These are phyloP conservation scores for Auriscalpium microsporum DNA, from an alignment of 768 basidiomycete species.

Conservation along the genomic window DNA sequence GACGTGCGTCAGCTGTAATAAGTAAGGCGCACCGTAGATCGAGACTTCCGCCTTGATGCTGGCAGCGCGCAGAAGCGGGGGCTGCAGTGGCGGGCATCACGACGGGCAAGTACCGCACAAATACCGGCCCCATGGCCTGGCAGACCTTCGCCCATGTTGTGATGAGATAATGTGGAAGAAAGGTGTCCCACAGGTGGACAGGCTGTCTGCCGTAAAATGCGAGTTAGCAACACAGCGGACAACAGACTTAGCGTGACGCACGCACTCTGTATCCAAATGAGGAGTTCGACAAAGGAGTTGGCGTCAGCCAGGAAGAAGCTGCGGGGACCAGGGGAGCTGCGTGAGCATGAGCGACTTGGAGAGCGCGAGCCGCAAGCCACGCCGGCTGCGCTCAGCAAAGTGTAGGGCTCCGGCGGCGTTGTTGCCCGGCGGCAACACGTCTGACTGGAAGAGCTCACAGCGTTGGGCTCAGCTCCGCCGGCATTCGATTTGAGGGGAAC, in stretches of 20 bases:
- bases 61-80: conserved; percentile 63
- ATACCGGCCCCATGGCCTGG: conserved; percentile 76
- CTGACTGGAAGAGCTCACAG: too few species aligned
- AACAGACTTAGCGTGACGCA: background rate
- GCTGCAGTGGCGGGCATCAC: too few species aligned
- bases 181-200: conserved; percentile 60
- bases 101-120: conserved; percentile 76
- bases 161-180: conserved; percentile 67
- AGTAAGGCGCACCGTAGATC: conserved; percentile 53
- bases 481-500: too few species aligned
- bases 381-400: too few species aligned
- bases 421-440: too few species aligned
- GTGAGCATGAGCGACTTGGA: too few species aligned
- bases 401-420: too few species aligned
- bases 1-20: too few species aligned
- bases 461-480: too few species aligned
- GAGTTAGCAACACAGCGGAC: background rate
- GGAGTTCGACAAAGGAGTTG: conserved; percentile 55
- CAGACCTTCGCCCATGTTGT: conserved; percentile 87
- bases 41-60: conserved; percentile 75
- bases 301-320: conserved; percentile 75
- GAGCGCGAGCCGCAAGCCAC: too few species aligned
- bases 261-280: conserved; percentile 74
- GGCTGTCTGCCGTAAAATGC: conserved; percentile 38
- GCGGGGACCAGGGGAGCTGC: too few species aligned